Conservation (phyloP, 1,284 basidiomycete genomes). For the Trametes versicolor region DNA sequence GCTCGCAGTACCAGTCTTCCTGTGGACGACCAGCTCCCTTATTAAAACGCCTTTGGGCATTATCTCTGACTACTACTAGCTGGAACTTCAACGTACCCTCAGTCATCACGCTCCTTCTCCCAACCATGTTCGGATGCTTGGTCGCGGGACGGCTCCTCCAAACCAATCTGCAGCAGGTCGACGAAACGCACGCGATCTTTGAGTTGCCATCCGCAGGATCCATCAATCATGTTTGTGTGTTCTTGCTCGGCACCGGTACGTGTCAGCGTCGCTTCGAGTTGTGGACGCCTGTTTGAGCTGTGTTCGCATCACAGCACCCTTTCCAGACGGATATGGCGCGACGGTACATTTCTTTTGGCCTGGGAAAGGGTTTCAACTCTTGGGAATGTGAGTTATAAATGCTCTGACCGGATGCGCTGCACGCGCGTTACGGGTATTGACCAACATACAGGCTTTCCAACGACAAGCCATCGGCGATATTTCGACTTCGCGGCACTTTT, state of each 20-base stretch:
- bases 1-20: background rate
- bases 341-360: conserved; percentile 94
- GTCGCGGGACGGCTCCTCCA: conserved; percentile 81
- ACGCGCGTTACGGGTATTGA: conserved; percentile 1
- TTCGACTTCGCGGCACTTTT: conserved; percentile 81
- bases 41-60: too few relatives aligned
- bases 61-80: too few relatives aligned
- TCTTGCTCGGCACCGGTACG: conserved; percentile 84
- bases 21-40: background rate
- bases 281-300: background rate
- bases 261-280: conserved; percentile 21
- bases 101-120: background rate
- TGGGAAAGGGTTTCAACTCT: conserved; percentile 86
- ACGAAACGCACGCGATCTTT: conserved; percentile 89
- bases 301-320: conserved; percentile 63
- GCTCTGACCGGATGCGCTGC: background rate
- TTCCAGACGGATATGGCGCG: conserved; percentile 90
- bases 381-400: conserved; percentile 79
- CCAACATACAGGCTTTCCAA: conserved; percentile 79
- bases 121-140: conserved; percentile 76
- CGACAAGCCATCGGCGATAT: conserved; percentile 92
- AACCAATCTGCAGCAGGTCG: conserved; percentile 79
- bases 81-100: background rate
- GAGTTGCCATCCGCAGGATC: conserved; percentile 79
- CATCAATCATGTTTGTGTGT: conserved; percentile 92